These are phyloP conservation scores for Scheffersomyces titani DNA, from an alignment of 1,139 yeast genomes.

Conservation along the genomic window DNA sequence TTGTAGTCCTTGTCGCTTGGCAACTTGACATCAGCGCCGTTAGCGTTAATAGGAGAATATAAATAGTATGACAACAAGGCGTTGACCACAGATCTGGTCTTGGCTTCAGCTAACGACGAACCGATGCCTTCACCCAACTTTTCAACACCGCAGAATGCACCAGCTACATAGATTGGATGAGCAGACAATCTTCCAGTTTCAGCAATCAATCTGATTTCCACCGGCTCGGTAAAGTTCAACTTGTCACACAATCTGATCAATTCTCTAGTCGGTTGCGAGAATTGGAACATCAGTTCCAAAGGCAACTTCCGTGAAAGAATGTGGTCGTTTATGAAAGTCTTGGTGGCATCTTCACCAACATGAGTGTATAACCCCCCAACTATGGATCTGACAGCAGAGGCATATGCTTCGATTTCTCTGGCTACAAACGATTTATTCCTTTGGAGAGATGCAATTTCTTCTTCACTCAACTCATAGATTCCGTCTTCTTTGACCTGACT, in stretches of 20 bases:
- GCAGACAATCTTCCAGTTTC: conserved; percentile 90
- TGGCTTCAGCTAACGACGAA: conserved; percentile 86
- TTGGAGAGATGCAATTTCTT: conserved; percentile 18
- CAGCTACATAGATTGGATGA: conserved; percentile 87
- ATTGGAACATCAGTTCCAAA: conserved; percentile 70
- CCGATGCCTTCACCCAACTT: conserved; percentile 96
- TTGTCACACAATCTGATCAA: conserved; percentile 76
- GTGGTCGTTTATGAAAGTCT: conserved; percentile 68
- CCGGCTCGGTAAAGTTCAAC: conserved; percentile 73
- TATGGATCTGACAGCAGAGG: conserved; percentile 68
- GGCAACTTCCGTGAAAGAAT: conserved; percentile 79
- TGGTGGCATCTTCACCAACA: conserved; percentile 61
- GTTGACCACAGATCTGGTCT: conserved; percentile 87
- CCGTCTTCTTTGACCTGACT: conserved; percentile 48
- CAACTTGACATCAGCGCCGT: conserved; percentile 42
- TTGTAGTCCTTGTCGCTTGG: conserved; percentile 61
- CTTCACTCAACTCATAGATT: conserved; percentile 46
- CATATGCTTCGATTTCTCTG: conserved; percentile 43
- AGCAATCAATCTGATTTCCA: conserved; percentile 74
- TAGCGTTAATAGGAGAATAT: conserved; percentile 68
- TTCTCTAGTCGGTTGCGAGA: conserved; percentile 85
- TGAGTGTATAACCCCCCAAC: conserved; percentile 72
- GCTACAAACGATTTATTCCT: conserved; percentile 23
- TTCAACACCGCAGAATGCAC: conserved; percentile 81
- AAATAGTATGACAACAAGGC: conserved; percentile 91